Evolutionary conservation across 2,329 filamentous ascomycete species (phyloP).

Genomic region (Penicillium psychrosexuale): DNA sequence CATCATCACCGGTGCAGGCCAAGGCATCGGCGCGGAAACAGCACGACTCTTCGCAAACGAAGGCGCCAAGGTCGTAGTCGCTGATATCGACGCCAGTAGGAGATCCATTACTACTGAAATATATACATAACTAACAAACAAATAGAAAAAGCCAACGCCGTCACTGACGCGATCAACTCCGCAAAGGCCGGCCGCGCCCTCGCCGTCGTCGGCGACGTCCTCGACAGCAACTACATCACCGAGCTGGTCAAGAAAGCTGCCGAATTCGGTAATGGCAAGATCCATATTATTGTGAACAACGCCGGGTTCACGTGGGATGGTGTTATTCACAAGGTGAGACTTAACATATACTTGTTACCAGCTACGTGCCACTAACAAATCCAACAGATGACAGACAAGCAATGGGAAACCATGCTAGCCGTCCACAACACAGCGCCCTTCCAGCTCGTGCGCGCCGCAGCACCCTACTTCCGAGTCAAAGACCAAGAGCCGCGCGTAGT

Average conservation of each 20-base stretch:
- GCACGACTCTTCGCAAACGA: conserved; percentile 82
- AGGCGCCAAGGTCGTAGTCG: conserved; percentile 77
- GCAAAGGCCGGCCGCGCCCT: conserved; percentile 63
- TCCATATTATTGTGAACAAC: conserved; percentile 89
- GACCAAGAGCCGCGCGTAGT: conserved; percentile 76
- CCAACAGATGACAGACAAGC: conserved; percentile 75
- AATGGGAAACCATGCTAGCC: conserved; percentile 84
- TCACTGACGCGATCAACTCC: conserved; percentile 67
- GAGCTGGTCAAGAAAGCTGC: conserved; percentile 71
- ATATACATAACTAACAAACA: neutral
- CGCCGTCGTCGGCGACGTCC: conserved; percentile 72
- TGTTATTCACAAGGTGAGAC: conserved; percentile 73
- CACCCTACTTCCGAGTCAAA: conserved; percentile 82
- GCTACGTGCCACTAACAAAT: neutral
- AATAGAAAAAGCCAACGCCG: conserved; percentile 64
- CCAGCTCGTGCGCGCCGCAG: conserved; percentile 73
- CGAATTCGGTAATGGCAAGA: conserved; percentile 79
- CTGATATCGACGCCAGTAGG: conserved; percentile 74
- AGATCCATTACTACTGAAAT: neutral
- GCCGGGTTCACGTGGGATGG: conserved; percentile 92
- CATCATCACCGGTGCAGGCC: conserved; percentile 82
- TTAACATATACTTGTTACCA: neutral
- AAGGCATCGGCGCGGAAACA: conserved; percentile 84
- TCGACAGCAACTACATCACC: conserved; percentile 67
- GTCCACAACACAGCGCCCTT: conserved; percentile 85